These are phyloP conservation scores for Antrodiella citrinella DNA, from an alignment of 768 basidiomycete species.

Conservation along the genomic window DNA sequence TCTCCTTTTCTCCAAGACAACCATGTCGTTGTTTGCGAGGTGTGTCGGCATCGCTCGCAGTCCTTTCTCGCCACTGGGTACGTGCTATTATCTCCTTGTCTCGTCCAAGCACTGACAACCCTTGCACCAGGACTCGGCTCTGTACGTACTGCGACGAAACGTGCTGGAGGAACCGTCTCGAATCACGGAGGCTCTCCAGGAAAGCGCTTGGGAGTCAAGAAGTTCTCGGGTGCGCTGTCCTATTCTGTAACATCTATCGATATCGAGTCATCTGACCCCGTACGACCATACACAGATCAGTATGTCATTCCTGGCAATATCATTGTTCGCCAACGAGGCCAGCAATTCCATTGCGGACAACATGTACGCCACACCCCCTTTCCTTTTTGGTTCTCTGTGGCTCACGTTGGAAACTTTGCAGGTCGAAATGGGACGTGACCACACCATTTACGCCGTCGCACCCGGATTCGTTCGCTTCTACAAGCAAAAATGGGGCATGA, in stretches of 20 bases:
- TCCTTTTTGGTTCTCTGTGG: slow-evolving; percentile 5
- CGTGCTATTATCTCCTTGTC: background rate
- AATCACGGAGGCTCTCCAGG: slow-evolving; percentile 93
- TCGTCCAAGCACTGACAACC: slow-evolving; percentile 1
- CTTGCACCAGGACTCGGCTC: slow-evolving; percentile 40
- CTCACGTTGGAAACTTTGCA: slow-evolving; percentile 22
- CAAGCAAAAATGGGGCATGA: slow-evolving; percentile 66
- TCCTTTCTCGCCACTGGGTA: slow-evolving; percentile 45
- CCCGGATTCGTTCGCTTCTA: slow-evolving; percentile 96
- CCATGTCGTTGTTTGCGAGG: slow-evolving; percentile 40
- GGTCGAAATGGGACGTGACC: slow-evolving; percentile 90
- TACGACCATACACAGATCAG: slow-evolving; percentile 50
- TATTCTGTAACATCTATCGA: background rate
- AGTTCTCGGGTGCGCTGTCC: slow-evolving; percentile 69
- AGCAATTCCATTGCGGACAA: slow-evolving; percentile 88
- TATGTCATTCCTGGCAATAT: slow-evolving; percentile 92
- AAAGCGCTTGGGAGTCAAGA: slow-evolving; percentile 90
- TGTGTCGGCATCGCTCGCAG: slow-evolving; percentile 17
- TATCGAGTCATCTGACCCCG: background rate
- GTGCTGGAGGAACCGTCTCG: slow-evolving; percentile 88
- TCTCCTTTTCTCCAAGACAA: too few relatives aligned
- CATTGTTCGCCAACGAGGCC: slow-evolving; percentile 90
- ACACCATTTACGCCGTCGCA: slow-evolving; percentile 84
- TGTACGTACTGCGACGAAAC: slow-evolving; percentile 90
- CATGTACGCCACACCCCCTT: slow-evolving; percentile 29